Evolutionary conservation across 805 yeast genomes (phyloP), one percentile per base, ranked within the genome.

Genomic region (Candida peoriensis): DNA sequence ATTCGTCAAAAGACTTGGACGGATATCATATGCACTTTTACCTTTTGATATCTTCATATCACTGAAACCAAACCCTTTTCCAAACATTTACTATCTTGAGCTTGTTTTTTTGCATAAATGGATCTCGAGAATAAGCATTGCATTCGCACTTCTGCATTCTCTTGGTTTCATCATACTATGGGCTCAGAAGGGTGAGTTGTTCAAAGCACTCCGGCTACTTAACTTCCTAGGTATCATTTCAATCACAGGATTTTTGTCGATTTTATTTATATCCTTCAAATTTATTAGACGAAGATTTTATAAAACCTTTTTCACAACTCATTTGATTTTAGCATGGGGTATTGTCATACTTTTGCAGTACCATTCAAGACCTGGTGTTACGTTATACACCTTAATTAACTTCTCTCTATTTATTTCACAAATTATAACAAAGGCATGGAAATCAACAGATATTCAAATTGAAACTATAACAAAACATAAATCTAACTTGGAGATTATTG

Each of bases 311-410:
- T 82, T 78, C 50, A 31, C 74, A 2, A 42, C 67, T 14, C 94
- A 83, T 53, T 70, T 76, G 34, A 23, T 73, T 4, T 62, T 75
- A 3, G 66, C 75, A 8, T 60, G 74, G 57, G 20, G 59, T 1
- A 63, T 71, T 36, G 55, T 78, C 5, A 44, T 64, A 1, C 44
- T 75, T 17, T 64, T 74, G 5, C 63, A 67, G 2, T 60, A 71
- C 33, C 94, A 83, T 57, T 84, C 93, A 2, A 68, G 90, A 41
- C 90, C 90, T 0, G 78, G 79, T 1, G 83, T 81, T 1, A 46
- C 60, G 1, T 43, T 63, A 14, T 58, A 57, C 24, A 50, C 65
- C 5, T 15, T 52, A 2, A 12, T 64, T 4, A 57, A 59, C 31
- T 24, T 53, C 3, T 5, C 41, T 0, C 33, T 70, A 12, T 42